Conservation (phyloP, 805 yeast species). For the Cyberlindnera mississippiensis region DNA sequence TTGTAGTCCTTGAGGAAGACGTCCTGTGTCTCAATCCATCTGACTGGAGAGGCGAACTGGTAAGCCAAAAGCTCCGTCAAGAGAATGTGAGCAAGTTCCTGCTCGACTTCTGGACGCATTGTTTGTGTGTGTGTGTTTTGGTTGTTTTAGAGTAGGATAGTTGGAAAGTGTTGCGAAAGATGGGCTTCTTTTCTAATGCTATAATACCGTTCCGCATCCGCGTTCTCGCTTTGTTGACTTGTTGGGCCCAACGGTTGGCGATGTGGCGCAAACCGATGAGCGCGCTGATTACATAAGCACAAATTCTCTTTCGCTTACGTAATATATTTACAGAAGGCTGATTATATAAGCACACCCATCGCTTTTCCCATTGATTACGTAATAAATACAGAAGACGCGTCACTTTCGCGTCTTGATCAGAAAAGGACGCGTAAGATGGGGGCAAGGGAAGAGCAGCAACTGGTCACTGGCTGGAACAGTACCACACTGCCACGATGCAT, state of each 20-base stretch:
- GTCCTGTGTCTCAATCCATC: slow-evolving; percentile 99
- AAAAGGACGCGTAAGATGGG: not conserved
- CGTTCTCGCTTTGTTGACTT: slow-evolving; percentile 4
- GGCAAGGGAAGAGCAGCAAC: not conserved
- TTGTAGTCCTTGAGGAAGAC: slow-evolving; percentile 91
- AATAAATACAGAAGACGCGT: slow-evolving; percentile 4
- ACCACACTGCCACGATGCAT: slow-evolving; percentile 29
- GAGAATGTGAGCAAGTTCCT: slow-evolving; percentile 91
- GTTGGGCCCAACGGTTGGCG: slow-evolving; percentile 4
- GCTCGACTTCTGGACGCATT: slow-evolving; percentile 88
- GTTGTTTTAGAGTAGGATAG: not conserved
- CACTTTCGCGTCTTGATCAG: slow-evolving; percentile 8
- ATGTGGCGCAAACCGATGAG: slow-evolving; percentile 1
- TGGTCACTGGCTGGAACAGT: not conserved
- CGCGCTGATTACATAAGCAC: not conserved
- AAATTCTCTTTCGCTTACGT: too few species aligned
- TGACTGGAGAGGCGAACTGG: slow-evolving; percentile 98
- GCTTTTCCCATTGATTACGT: too few species aligned
- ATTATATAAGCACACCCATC: too few species aligned
- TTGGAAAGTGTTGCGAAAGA: not conserved
- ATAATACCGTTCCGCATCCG: not conserved
- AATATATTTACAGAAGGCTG: too few species aligned
- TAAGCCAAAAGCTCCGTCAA: slow-evolving; percentile 95
- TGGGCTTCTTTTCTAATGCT: too few species aligned
- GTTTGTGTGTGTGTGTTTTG: slow-evolving; percentile 2